These are phyloP conservation scores for Massarina eburnea DNA, from an alignment of 2,329 filamentous ascomycete genomes.

Conservation along the genomic window DNA sequence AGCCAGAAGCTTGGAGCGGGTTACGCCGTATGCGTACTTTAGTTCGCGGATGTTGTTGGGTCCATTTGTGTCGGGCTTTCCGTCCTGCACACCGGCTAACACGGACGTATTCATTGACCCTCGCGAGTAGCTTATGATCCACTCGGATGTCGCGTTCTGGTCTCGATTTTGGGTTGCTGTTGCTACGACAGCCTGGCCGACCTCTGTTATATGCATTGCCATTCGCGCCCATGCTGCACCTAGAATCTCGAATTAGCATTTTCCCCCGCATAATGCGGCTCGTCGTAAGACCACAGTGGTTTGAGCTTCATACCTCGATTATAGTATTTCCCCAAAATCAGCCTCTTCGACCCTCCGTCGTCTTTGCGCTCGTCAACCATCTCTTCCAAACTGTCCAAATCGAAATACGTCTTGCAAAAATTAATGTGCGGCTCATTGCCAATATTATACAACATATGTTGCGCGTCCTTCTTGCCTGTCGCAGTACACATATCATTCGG, in stretches of 20 bases:
- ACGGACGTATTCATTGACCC: constrained; percentile 38
- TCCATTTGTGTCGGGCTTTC: constrained; percentile 20
- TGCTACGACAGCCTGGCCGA: constrained; percentile 32
- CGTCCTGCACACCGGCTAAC: constrained; percentile 33
- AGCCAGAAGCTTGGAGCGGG: constrained; percentile 34
- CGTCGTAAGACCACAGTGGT: too few species aligned
- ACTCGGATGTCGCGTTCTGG: constrained; percentile 23
- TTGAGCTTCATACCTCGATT: constrained; percentile 29
- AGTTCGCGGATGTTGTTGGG: constrained; percentile 24
- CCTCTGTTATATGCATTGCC: constrained; percentile 35
- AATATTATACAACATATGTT: constrained; percentile 37
- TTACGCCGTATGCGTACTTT: constrained; percentile 38
- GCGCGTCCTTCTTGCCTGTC: constrained; percentile 31
- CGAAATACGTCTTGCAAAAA: constrained; percentile 36
- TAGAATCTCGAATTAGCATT: constrained; percentile 1
- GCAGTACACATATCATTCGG: constrained; percentile 28
- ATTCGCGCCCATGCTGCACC: constrained; percentile 38
- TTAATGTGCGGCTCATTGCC: constrained; percentile 39
- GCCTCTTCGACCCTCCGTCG: constrained; percentile 21
- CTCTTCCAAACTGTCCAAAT: constrained; percentile 24
- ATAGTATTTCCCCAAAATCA: constrained; percentile 33
- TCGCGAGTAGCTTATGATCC: constrained; percentile 17
- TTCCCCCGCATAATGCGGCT: too few species aligned
- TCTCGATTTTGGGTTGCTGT: constrained; percentile 14
- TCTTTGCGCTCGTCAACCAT: constrained; percentile 25